A percentile compares a stretch with the other conserved stretches of the same genome.
Evolutionary conservation across 1,284 basidiomycete genomes (phyloP).

Genomic region (Cryptococcus wingfieldii): DNA sequence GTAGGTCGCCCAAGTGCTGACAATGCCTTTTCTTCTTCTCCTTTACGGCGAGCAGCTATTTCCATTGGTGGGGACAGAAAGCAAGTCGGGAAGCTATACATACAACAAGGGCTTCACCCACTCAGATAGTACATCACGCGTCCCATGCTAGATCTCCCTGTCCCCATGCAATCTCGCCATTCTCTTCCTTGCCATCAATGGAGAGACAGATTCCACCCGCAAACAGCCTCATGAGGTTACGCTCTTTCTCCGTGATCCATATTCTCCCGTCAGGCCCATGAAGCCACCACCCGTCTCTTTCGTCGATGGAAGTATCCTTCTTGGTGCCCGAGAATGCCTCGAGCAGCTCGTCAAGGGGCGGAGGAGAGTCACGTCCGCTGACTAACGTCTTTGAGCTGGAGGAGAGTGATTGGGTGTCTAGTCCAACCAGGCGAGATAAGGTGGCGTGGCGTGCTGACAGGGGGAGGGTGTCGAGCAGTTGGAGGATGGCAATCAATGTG

Average conservation of each 20-base stretch:
- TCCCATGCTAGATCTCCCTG: conserved; percentile 37
- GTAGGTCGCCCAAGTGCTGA: no score
- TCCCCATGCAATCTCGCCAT: conserved; percentile 27
- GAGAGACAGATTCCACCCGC: conserved; percentile 31
- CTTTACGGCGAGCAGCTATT: no score
- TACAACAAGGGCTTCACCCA: no score
- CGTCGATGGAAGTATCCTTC: background rate
- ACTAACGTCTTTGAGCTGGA: conserved; percentile 21
- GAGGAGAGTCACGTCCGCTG: conserved; percentile 30
- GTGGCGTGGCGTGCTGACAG: conserved; percentile 20
- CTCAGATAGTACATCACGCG: conserved; percentile 6
- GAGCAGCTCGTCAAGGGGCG: conserved; percentile 35
- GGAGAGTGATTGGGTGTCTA: conserved; percentile 31
- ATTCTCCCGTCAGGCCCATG: conserved; percentile 18
- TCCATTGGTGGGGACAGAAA: no score
- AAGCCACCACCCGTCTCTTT: conserved; percentile 34
- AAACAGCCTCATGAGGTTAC: conserved; percentile 34
- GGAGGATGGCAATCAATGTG: conserved; percentile 29
- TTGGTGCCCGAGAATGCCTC: conserved; percentile 8
- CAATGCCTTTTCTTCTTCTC: no score
- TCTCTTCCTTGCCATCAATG: conserved; percentile 26
- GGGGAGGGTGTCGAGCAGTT: conserved; percentile 33
- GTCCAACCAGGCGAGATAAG: conserved; percentile 32
- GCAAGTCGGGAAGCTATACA: no score
- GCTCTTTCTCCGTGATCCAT: conserved; percentile 42